Conservation (phyloP, 1,284 basidiomycete species). For the Mycena citricolor region DNA sequence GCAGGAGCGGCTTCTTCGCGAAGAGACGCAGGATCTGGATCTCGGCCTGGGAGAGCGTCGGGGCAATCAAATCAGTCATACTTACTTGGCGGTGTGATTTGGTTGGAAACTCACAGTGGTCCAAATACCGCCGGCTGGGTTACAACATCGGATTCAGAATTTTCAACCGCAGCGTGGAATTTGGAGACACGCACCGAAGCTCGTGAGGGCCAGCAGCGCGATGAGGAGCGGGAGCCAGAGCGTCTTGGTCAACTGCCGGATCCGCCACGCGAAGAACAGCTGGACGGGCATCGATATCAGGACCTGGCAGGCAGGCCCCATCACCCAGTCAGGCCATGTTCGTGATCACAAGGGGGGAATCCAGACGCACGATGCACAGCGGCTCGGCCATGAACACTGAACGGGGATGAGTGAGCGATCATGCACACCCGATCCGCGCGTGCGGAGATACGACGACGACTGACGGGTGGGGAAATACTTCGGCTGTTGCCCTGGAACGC, state of each 20-base stretch:
- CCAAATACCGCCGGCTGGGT: constrained; percentile 46
- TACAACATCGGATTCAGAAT: not conserved
- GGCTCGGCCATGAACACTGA: constrained; percentile 19
- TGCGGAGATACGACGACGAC: constrained; percentile 12
- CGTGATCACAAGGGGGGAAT: not conserved
- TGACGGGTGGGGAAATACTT: constrained; percentile 35
- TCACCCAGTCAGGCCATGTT: not conserved
- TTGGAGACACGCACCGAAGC: constrained; percentile 37
- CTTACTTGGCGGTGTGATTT: no score
- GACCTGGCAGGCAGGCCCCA: constrained; percentile 34
- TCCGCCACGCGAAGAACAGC: constrained; percentile 52
- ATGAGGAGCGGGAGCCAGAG: constrained; percentile 37
- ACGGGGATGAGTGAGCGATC: constrained; percentile 31
- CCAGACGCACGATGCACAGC: not conserved
- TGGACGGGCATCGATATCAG: constrained; percentile 49
- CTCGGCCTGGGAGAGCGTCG: no score
- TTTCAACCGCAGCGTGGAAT: not conserved
- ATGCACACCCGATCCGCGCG: constrained; percentile 27
- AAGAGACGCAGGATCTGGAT: constrained; percentile 33
- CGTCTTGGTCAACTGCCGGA: constrained; percentile 41
- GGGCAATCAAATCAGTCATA: no score
- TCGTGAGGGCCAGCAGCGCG: constrained; percentile 35
- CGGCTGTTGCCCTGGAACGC: constrained; percentile 28
- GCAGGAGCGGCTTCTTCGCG: constrained; percentile 38
- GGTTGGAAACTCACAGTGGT: constrained; percentile 36